Base-by-base conservation (phyloP, 441 rosid genomes). In the Gossypium aridum region DNA sequence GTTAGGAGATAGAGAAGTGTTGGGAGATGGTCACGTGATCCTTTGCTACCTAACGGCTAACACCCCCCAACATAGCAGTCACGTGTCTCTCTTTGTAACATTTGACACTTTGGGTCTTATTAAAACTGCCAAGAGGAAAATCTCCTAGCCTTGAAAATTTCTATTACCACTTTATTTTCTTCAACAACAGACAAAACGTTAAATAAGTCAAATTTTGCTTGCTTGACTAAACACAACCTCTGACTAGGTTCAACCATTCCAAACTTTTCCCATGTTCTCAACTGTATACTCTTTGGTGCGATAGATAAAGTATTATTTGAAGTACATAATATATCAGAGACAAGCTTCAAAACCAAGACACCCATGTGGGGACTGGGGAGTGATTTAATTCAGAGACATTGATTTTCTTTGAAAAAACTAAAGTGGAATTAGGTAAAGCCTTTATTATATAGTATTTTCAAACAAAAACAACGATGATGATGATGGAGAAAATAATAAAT, bases 21-120 rank as follows among this genome's bases (percentile, higher is more conserved):
- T 69, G 28, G 72, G 25, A 69, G 47, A 69, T 69, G 72, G 16
- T 51, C 61, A 69, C 23, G 72, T 69, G 72, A 9, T 16, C 2
- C 9, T 51, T 0, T 26, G 47, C 25, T 26, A 69, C 72, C n/a
- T n/a, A n/a, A n/a, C n/a, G n/a, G n/a, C 61, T 16, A 69, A 51
- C 72, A 25, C 2, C 25, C 3, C 34, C 34, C 26, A 43, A 8
- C 16, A 16, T 20, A 20, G 12, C 9, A 64, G 69, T 20, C 28
- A 39, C 70, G 4, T 64, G 53, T n/a, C 54, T 43, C 28, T 43
- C 2, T 19, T 10, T 45, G 71, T 28, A 1, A 9, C 47, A 4
- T 3, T 31, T 1, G 47, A 63, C 47, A 22, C 62, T 59, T 23
- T 20, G 20, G 17, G 3, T 53, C 56, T n/a, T 53, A 53, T 1